Base-by-base conservation (phyloP, 2,329 filamentous ascomycete species). In the Fusarium domesticum region DNA sequence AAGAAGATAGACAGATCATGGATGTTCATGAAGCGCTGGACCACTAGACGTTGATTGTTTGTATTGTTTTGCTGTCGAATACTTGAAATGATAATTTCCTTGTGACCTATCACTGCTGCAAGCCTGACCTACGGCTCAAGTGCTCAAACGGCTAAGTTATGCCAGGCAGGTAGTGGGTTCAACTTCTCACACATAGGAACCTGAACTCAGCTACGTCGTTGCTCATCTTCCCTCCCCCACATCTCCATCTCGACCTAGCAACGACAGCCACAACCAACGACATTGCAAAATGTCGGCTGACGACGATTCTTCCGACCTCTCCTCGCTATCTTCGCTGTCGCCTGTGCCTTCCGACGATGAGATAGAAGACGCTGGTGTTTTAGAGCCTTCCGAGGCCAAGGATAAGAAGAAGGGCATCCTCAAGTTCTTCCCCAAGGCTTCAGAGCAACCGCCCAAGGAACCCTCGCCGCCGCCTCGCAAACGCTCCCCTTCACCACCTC, bases 401-500 rank as follows among this genome's bases (percentile, higher is more conserved):
- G 74, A 54, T 65, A 78, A 80, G 55, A 68, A 72, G 58, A 54
- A 54, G 39, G 80, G 81, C 49, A 84, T 85, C 54, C 70, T 84
- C 46, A 84, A 83, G 69, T 85, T 84, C 76, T 84, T 85, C 69
- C 72, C 79, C 54, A 83, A 81, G 63, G 61, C 75, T 43, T 72
- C 74, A 59, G 70, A 75, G 57, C 59, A 67, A 50, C 62, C 76
- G 49, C 70, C 76, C 60, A 78, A 77, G 68, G 76, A 81, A 60
- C 70, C 75, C 42, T 80, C 83, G 57, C 83, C 85, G 51, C 83
- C 83, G 45, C 76, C 83, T 60, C 82, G 81, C 62, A 95, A 93
- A 75, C 79, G 92, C 65, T 84, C 86, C 45, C 84, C 89, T 16
- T 96, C 91, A 55, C 92, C 92, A 57, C 84, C 89, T 7, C 92